Evolutionary conservation across 1,284 basidiomycete species (phyloP), one percentile per base, ranked within the genome.

Genomic region (Ceratobasidium sp.): DNA sequence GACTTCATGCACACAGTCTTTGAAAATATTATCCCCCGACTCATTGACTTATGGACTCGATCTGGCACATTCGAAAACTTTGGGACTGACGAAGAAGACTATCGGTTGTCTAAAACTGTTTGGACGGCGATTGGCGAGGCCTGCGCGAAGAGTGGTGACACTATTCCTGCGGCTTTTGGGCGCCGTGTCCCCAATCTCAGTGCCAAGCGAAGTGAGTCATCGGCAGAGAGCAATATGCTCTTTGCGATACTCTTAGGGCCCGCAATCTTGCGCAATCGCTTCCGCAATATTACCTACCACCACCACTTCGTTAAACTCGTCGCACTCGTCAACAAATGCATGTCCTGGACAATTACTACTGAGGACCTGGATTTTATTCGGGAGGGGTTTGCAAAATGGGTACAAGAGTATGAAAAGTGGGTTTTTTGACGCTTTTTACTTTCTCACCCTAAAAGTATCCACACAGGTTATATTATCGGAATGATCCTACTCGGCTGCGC

Each of bases 111-210:
- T 13, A 9, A 28, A 2, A 15, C 1, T n/a, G 28, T 56, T 9
- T 77, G 88, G 88, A 82, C 85, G 1, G 86, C 83, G 0, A 86
- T 89, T 63, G 87, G 88, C 0, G 77, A 78, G 2, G 84, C 82
- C 0, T 86, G 85, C 79, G 86, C 28, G 33, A 78, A 15, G 79
- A 82, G 78, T 0, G 84, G 84, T 0, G 42, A 78, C 5, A 84
- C 83, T 0, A 88, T 89, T 4, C 89, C 89, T 0, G 83, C 83
- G 0, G 82, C 83, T 2, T 89, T 86, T 84, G 87, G 87, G 2
- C 80, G 83, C 6, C 81, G 84, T 0, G 80, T 86, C 0, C 87
- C 85, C 0, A 85, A 90, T 70, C 80, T 89, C 18, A 82, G 84
- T 0, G 80, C 79, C 1, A 85, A 88, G 40, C 78, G 81, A 13